A percentile compares a stretch with the other conserved stretches of the same genome.
Conservation (phyloP, 1,284 basidiomycete species). For the Volvariella volvacea region DNA sequence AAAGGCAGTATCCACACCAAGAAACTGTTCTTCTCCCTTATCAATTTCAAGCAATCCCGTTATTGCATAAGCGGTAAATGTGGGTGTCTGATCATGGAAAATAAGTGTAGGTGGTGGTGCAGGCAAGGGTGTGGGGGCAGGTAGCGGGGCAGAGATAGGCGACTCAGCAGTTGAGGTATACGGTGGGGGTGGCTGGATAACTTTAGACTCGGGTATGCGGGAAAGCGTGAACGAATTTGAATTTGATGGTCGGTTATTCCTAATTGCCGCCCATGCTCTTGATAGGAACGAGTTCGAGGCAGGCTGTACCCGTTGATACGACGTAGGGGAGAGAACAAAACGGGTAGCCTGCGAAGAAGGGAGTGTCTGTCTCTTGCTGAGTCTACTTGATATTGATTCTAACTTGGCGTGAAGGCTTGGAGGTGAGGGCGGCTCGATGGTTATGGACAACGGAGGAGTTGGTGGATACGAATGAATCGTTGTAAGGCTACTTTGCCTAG, state of each 20-base stretch:
- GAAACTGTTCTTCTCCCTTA: slow-evolving; percentile 40
- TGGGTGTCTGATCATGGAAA: slow-evolving; percentile 65
- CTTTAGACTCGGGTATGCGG: slow-evolving; percentile 27
- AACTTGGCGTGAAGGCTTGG: slow-evolving; percentile 18
- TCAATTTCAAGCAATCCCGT: slow-evolving; percentile 62
- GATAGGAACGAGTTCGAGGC: slow-evolving; percentile 42
- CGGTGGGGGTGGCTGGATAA: slow-evolving; percentile 20
- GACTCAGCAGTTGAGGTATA: slow-evolving; percentile 25
- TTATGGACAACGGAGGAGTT: slow-evolving; percentile 38
- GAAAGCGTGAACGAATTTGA: slow-evolving; percentile 61
- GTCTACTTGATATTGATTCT: slow-evolving; percentile 6
- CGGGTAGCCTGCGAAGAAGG: slow-evolving; percentile 38
- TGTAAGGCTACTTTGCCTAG: slow-evolving; percentile 27
- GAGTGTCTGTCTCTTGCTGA: slow-evolving; percentile 8
- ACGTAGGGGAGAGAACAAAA: slow-evolving; percentile 55
- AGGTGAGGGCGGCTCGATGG: slow-evolving; percentile 39
- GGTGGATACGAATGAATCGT: slow-evolving; percentile 63
- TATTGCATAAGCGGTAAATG: slow-evolving; percentile 49
- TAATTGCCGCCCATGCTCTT: slow-evolving; percentile 49
- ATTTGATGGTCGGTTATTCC: slow-evolving; percentile 49
- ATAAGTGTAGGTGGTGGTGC: slow-evolving; percentile 41
- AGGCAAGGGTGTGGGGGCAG: slow-evolving; percentile 11
- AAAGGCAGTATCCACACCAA: slow-evolving; percentile 70
- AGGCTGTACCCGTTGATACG: slow-evolving; percentile 29
- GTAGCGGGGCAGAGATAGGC: slow-evolving; percentile 5